Percentiles rank a stretch among this genome's conserved stretches.
Conservation (phyloP, 2,329 filamentous ascomycete species). For the Fusarium brachygibbosum region DNA sequence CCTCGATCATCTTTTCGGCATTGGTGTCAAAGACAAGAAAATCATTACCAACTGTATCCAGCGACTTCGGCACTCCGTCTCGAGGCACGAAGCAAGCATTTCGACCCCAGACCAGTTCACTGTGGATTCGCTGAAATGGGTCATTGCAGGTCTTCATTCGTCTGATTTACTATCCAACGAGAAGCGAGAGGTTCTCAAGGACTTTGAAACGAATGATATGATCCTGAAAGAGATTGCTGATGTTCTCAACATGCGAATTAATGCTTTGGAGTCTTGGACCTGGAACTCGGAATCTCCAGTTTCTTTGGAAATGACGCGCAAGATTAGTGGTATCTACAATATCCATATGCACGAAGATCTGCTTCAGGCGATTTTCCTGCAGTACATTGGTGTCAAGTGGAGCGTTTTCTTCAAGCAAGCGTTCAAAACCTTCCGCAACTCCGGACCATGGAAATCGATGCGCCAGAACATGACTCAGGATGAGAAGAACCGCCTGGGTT, state of each 20-base stretch:
- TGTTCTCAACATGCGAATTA: conserved; percentile 66
- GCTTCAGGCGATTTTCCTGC: conserved; percentile 64
- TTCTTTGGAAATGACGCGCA: conserved; percentile 55
- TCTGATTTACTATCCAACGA: conserved; percentile 61
- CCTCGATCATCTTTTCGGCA: conserved; percentile 58
- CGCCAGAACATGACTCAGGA: conserved; percentile 49
- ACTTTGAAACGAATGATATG: conserved; percentile 58
- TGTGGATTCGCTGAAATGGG: conserved; percentile 53
- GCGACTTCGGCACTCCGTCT: conserved; percentile 48
- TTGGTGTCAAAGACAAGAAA: conserved; percentile 43
- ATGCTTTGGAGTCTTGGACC: conserved; percentile 60
- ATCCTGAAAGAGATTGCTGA: conserved; percentile 65
- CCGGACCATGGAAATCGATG: conserved; percentile 55
- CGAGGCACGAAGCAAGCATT: conserved; percentile 51
- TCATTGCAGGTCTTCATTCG: conserved; percentile 58
- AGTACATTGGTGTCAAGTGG: conserved; percentile 64
- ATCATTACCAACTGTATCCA: conserved; percentile 44
- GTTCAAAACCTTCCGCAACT: conserved; percentile 52
- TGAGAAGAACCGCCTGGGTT: conserved; percentile 50
- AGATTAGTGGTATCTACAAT: conserved; percentile 63
- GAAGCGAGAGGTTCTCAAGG: conserved; percentile 58
- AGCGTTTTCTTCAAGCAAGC: conserved; percentile 59
- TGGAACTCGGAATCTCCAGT: conserved; percentile 59
- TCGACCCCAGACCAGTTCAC: conserved; percentile 55
- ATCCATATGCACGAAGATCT: conserved; percentile 67